Percentiles rank a stretch among this genome's conserved stretches.
Conservation (phyloP, 164 flowering plant species). For the Tinospora cordifolia region DNA sequence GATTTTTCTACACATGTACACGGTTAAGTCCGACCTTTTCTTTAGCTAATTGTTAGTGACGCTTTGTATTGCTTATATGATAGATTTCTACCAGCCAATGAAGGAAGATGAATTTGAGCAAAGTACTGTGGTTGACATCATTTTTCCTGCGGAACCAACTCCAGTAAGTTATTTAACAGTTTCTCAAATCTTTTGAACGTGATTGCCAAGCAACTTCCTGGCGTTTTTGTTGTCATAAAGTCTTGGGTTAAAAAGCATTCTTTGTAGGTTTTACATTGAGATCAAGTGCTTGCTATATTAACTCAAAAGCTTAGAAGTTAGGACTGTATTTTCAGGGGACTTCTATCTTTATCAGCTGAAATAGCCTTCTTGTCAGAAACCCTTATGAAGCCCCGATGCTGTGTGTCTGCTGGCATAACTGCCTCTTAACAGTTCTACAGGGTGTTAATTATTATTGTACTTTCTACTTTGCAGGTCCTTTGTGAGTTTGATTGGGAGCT, state of each 20-base stretch:
- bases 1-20: not conserved
- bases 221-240: not conserved
- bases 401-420: not conserved
- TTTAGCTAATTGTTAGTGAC: not conserved
- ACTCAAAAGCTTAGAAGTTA: not conserved
- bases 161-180: conserved; percentile 48
- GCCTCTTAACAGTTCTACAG: not conserved
- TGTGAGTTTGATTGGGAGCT: conserved; percentile 90
- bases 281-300: not conserved
- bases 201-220: not conserved
- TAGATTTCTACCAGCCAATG: conserved; percentile 84
- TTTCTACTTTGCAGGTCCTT: conserved; percentile 45
- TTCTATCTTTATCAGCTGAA: too few relatives aligned
- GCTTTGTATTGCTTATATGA: conserved; percentile 5
- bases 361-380: too few relatives aligned
- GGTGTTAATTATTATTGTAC: not conserved
- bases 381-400: too few relatives aligned
- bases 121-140: conserved; percentile 64
- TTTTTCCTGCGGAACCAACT: conserved; percentile 64
- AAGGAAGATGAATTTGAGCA: conserved; percentile 83
- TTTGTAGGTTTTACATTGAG: not conserved
- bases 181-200: not conserved
- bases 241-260: not conserved
- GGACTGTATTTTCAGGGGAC: not conserved
- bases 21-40: not conserved